These are phyloP conservation scores for Arabis hirsuta DNA, from an alignment of 345 rosid genomes.

Conservation along the genomic window DNA sequence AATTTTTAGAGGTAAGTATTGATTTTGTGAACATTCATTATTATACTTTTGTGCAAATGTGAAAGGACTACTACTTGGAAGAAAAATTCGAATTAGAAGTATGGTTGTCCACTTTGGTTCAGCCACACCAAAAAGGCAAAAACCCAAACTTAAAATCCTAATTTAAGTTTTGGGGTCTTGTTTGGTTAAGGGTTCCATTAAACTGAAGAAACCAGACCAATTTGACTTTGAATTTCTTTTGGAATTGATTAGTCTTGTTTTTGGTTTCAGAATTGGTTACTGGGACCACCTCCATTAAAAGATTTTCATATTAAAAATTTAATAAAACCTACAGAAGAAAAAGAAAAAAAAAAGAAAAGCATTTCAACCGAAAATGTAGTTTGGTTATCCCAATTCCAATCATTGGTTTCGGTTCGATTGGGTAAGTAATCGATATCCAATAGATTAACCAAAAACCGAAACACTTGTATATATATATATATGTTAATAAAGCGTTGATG, in stretches of 20 bases:
- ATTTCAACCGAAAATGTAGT: no score
- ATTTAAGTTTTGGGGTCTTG: not conserved
- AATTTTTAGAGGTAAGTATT: not conserved
- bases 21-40: not conserved
- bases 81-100: not conserved
- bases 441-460: no score
- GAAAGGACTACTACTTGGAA: not conserved
- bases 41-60: not conserved
- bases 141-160: not conserved
- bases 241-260: not conserved
- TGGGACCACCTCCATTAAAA: no score
- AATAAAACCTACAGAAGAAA: no score
- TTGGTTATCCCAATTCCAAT: no score
- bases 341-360: no score
- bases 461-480: no score
- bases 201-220: not conserved
- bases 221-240: not conserved
- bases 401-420: no score
- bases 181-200: not conserved
- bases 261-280: no score
- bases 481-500: no score
- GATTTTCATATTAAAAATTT: no score
- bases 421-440: no score
- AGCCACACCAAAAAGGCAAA: not conserved
- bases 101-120: slow-evolving; percentile 8